These are phyloP conservation scores for Pontederia paniculata DNA, from an alignment of 176 grass and related monocot genomes.

Conservation along the genomic window DNA sequence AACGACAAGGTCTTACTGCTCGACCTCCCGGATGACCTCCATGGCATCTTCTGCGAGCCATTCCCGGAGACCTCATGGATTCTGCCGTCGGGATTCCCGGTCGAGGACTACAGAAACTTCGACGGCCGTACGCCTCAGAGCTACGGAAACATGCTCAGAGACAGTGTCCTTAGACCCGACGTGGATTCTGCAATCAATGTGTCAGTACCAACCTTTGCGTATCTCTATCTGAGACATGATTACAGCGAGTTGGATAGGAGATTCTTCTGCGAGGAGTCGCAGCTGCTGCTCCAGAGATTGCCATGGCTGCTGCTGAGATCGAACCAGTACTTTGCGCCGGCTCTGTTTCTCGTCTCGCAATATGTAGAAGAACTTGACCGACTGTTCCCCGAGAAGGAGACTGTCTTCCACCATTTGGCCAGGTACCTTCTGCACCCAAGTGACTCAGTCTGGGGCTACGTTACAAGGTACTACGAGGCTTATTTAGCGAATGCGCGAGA, in stretches of 20 bases:
- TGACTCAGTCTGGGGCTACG: background rate
- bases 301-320: slow-evolving; percentile 11
- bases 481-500: background rate
- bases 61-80: slow-evolving; percentile 44
- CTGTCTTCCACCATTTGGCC: slow-evolving; percentile 2
- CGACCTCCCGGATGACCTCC: too few relatives aligned
- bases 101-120: slow-evolving; percentile 30
- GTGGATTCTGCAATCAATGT: background rate
- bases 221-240: too few relatives aligned
- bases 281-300: background rate
- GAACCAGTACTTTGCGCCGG: too few relatives aligned
- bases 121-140: background rate
- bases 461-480: background rate
- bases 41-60: too few relatives aligned
- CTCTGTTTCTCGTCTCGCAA: background rate
- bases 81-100: slow-evolving; percentile 32
- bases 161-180: background rate
- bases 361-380: background rate
- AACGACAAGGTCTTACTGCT: too few relatives aligned
- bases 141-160: slow-evolving; percentile 1
- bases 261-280: too few relatives aligned
- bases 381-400: background rate
- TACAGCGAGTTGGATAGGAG: too few relatives aligned
- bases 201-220: background rate
- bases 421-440: too few relatives aligned